Evolutionary conservation across 2,329 filamentous ascomycete species (phyloP).

Genomic region (Xylariales sp.): DNA sequence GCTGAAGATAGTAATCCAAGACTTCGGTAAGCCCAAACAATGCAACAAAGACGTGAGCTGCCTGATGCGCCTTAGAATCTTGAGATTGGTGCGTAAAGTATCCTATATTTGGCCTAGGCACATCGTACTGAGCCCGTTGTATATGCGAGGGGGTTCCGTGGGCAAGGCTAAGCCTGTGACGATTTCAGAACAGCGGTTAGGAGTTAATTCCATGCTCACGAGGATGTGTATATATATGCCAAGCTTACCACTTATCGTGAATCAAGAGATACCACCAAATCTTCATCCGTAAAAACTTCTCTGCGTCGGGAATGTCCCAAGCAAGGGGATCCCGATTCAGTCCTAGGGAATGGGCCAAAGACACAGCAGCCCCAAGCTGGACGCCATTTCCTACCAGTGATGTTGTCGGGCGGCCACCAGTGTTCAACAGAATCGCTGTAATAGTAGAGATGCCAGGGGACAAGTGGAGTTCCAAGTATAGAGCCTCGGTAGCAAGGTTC

Average conservation of each 20-base stretch:
- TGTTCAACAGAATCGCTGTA: slow-evolving; percentile 52
- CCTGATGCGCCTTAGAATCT: slow-evolving; percentile 13
- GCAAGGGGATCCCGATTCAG: slow-evolving; percentile 46
- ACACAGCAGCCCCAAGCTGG: slow-evolving; percentile 44
- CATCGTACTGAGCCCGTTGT: slow-evolving; percentile 39
- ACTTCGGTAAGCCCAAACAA: slow-evolving; percentile 40
- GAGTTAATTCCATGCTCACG: neutral
- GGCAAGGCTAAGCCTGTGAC: slow-evolving; percentile 42
- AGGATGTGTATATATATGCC: too few species aligned
- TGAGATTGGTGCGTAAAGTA: slow-evolving; percentile 21
- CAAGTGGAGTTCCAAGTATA: slow-evolving; percentile 55
- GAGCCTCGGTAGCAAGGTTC: slow-evolving; percentile 56
- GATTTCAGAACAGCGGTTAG: neutral
- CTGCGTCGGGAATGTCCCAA: slow-evolving; percentile 47
- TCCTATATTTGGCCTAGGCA: slow-evolving; percentile 35
- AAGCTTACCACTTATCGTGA: slow-evolving; percentile 49
- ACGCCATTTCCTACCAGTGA: slow-evolving; percentile 55
- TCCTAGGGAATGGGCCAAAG: slow-evolving; percentile 49
- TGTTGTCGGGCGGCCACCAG: slow-evolving; percentile 56
- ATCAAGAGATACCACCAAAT: slow-evolving; percentile 54
- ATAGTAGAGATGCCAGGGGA: slow-evolving; percentile 56
- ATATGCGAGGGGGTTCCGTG: slow-evolving; percentile 50
- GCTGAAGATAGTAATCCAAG: slow-evolving; percentile 27
- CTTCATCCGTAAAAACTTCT: slow-evolving; percentile 46
- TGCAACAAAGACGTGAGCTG: slow-evolving; percentile 37